These are phyloP conservation scores for Schizochytrium sp. DNA, from an alignment of 108 stramenopile genomes.

Conservation along the genomic window DNA sequence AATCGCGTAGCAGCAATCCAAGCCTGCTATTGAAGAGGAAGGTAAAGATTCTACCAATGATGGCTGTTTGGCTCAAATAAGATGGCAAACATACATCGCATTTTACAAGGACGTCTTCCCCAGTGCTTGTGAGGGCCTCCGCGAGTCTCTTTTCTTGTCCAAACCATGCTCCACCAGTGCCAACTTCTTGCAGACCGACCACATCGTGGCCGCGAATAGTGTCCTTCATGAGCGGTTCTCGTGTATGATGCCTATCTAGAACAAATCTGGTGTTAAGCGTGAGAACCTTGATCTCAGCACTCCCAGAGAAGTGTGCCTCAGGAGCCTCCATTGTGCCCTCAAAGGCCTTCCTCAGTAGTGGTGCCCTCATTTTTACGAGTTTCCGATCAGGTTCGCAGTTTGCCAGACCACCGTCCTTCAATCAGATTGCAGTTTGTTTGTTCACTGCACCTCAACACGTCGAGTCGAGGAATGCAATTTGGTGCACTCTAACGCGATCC, in stretches of 20 bases:
- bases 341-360: too few species aligned
- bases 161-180: neutral
- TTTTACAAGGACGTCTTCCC: conserved; percentile 35
- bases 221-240: neutral
- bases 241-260: conserved; percentile 46
- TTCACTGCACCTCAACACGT: too few species aligned
- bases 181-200: conserved; percentile 49
- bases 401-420: too few species aligned
- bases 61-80: neutral
- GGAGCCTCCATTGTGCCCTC: too few species aligned
- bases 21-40: neutral
- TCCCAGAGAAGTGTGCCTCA: too few species aligned
- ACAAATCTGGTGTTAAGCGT: conserved; percentile 6
- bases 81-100: conserved; percentile 16
- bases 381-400: too few species aligned
- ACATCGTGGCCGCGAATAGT: conserved; percentile 47
- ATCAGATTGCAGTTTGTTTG: too few species aligned
- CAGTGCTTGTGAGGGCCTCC: neutral
- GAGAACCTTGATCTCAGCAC: neutral
- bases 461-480: too few species aligned
- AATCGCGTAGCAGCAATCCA: conserved; percentile 10
- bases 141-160: conserved; percentile 34
- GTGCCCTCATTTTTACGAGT: too few species aligned
- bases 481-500: too few species aligned
- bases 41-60: conserved; percentile 5